A percentile compares a stretch with the other conserved stretches of the same genome.
Evolutionary conservation across 2,329 filamentous ascomycete genomes (phyloP).

Genomic region (Stenocarpella maydis): DNA sequence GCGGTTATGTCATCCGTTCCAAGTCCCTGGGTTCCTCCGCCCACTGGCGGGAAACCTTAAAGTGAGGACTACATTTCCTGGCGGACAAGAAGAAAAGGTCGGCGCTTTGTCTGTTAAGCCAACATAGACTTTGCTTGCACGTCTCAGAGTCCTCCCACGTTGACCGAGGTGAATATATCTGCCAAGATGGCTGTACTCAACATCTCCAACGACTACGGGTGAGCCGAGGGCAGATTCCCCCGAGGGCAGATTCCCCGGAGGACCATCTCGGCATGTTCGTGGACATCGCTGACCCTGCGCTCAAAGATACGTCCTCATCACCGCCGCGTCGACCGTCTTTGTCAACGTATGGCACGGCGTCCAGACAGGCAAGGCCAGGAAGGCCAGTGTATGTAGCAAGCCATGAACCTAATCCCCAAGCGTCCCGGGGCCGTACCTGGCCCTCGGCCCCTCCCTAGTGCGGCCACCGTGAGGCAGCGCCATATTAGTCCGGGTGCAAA

Average conservation of each 20-base stretch:
- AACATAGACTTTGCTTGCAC: too few species aligned
- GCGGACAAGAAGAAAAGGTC: not conserved
- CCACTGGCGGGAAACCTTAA: not conserved
- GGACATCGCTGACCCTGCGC: not conserved
- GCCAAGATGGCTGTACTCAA: constrained; percentile 53
- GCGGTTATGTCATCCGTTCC: constrained; percentile 9
- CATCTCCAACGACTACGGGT: constrained; percentile 61
- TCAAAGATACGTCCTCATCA: constrained; percentile 67
- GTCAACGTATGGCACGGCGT: constrained; percentile 62
- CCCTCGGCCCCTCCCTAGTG: too few species aligned
- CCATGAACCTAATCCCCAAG: not conserved
- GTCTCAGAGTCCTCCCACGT: not conserved
- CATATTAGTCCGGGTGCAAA: not conserved
- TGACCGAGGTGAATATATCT: not conserved
- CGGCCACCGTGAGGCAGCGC: not conserved
- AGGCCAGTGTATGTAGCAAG: constrained; percentile 46
- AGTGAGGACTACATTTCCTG: not conserved
- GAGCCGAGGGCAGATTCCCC: constrained; percentile 41
- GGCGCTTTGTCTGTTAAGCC: not conserved
- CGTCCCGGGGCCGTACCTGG: too few species aligned
- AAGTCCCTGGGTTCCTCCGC: not conserved
- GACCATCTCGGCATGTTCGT: too few species aligned
- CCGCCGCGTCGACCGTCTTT: constrained; percentile 64
- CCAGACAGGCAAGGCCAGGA: constrained; percentile 59
- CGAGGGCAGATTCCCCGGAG: not conserved